Conservation (phyloP, 2,329 filamentous ascomycete species). For the Trichophyton mentagrophytes region DNA sequence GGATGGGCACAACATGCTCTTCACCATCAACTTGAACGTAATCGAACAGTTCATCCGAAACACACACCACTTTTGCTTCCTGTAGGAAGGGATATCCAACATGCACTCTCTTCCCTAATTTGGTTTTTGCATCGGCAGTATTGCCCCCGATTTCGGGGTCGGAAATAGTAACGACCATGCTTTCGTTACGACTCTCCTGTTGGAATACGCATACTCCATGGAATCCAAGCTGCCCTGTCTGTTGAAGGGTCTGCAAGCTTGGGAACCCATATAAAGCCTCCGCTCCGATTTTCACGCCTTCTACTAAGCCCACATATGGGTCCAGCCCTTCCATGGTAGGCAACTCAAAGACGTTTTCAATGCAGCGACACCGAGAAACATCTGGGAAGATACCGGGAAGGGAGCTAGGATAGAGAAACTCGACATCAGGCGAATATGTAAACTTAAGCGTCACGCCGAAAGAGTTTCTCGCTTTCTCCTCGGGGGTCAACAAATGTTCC, state of each 20-base stretch:
- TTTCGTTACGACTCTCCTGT: constrained; percentile 89
- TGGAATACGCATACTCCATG: constrained; percentile 92
- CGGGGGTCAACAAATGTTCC: constrained; percentile 62
- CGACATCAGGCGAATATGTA: constrained; percentile 62
- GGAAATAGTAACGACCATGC: constrained; percentile 77
- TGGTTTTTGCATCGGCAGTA: constrained; percentile 58
- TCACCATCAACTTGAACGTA: constrained; percentile 60
- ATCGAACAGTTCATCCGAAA: constrained; percentile 87
- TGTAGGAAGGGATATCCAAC: constrained; percentile 93
- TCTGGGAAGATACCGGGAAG: constrained; percentile 84
- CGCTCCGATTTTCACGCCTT: constrained; percentile 68
- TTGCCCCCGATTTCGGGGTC: constrained; percentile 60
- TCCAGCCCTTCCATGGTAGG: constrained; percentile 84
- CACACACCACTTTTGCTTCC: constrained; percentile 76
- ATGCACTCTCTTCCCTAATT: constrained; percentile 73
- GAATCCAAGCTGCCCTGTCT: constrained; percentile 68
- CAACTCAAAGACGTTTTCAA: constrained; percentile 92
- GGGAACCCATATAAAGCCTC: constrained; percentile 89
- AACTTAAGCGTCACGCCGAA: constrained; percentile 93
- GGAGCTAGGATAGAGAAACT: constrained; percentile 78
- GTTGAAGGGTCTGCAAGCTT: constrained; percentile 72
- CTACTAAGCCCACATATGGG: constrained; percentile 68
- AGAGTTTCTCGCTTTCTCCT: constrained; percentile 70
- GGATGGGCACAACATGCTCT: constrained; percentile 51
- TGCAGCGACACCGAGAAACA: constrained; percentile 70